Evolutionary conservation across 345 rosid species (phyloP).

Genomic region (Acer negundo): DNA sequence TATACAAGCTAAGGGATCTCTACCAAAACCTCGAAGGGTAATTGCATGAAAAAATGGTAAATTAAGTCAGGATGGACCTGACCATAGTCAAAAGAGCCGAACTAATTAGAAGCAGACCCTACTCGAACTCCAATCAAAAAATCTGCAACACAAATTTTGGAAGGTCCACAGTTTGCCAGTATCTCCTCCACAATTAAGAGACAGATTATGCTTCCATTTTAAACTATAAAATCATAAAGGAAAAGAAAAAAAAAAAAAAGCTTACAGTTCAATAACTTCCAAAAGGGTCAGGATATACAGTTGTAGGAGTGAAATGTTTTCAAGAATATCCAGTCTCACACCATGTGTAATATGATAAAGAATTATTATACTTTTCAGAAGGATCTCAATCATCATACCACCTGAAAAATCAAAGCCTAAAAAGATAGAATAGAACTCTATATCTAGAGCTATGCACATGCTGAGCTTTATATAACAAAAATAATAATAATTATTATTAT

Average conservation of each 20-base stretch:
- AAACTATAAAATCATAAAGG: background rate
- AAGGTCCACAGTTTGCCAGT: background rate
- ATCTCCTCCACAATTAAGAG: background rate
- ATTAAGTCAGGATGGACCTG: background rate
- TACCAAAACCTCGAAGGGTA: background rate
- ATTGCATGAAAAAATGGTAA: background rate
- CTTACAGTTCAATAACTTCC: background rate
- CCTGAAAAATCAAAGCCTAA: background rate
- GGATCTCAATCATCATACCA: background rate
- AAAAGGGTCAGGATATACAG: background rate
- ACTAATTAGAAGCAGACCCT: background rate
- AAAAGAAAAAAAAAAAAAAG: background rate
- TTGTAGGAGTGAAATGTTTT: background rate
- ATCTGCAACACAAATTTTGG: background rate
- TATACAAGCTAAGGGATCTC: slow-evolving; percentile 4
- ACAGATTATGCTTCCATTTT: background rate
- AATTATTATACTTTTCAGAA: background rate
- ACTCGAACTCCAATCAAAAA: background rate
- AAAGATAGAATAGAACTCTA: background rate
- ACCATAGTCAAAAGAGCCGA: background rate
- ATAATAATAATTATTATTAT: too few species aligned
- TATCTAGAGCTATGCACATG: background rate
- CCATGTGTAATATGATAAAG: background rate
- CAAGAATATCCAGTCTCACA: background rate
- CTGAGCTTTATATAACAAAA: background rate